Conservation (phyloP, 1,139 yeast species). For the Yamadazyma songkhlaensis region DNA sequence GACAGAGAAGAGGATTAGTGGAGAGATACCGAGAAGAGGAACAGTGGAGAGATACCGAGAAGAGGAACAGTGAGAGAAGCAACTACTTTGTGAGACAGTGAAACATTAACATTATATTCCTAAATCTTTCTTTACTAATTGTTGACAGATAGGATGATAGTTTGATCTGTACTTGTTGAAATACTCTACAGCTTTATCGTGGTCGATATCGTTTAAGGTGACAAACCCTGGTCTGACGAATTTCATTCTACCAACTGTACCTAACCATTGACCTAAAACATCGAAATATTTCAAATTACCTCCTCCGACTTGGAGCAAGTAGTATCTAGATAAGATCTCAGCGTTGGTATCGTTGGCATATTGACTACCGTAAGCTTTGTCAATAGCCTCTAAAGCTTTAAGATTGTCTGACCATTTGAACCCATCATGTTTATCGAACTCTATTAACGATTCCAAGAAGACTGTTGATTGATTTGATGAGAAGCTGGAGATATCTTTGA, state of each 20-base stretch:
- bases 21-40: too few species aligned
- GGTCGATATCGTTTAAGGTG: conserved; percentile 61
- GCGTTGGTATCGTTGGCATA: conserved; percentile 62
- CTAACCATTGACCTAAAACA: conserved; percentile 73
- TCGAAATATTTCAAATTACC: conserved; percentile 42
- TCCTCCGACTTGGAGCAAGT: conserved; percentile 53
- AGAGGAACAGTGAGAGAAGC: too few species aligned
- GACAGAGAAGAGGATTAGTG: too few species aligned
- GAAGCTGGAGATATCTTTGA: conserved; percentile 52
- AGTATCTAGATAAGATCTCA: conserved; percentile 81
- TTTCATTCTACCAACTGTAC: conserved; percentile 93
- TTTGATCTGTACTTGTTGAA: conserved; percentile 55
- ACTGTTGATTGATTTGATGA: conserved; percentile 76
- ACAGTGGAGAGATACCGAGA: too few species aligned
- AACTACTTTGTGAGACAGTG: too few species aligned
- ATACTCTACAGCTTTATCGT: conserved; percentile 60
- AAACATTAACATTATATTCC: conserved; percentile 19
- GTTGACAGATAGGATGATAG: conserved; percentile 85
- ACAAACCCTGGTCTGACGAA: conserved; percentile 86
- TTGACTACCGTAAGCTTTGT: conserved; percentile 36
- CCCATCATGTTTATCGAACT: conserved; percentile 27
- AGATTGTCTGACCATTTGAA: conserved; percentile 39
- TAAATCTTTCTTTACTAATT: conserved; percentile 75
- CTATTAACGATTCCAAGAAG: conserved; percentile 63
- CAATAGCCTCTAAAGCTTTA: conserved; percentile 40